Base-by-base conservation (phyloP, 2,329 filamentous ascomycete genomes). In the Aspergillus sp. region DNA sequence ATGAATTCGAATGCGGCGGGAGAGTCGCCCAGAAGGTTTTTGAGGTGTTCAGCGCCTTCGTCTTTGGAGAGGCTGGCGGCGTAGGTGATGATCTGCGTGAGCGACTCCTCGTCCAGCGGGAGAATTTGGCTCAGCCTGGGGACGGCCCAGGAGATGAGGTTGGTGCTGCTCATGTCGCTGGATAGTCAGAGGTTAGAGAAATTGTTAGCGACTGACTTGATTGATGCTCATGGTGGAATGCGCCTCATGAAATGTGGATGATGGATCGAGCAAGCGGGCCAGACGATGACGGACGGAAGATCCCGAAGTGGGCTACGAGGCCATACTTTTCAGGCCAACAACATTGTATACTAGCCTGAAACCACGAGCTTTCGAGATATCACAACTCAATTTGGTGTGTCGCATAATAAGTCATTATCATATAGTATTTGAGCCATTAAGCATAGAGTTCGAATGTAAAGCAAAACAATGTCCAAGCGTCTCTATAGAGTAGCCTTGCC, bases 21-120 rank as follows among this genome's bases (percentile, higher is more conserved):
- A 6, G 91, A 92, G 74, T 96, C 92, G 53, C 94, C 95, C 0
- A 99, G 85, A 56, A 99, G 81, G 71, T 95, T 92, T 74, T 88
- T 90, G 63, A 99, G 89, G 76, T 98, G 92, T 45, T 92, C 88
- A 54, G 87, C 92, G 13, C 91, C 91, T 65, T 89, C 90, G 55
- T 87, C 79, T 71, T 90, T 92, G 7, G 92, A 87, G 8, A 98
- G 83, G 0, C 88, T 89, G 38, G 86, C 81, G 2, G 91, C 88
- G 74, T 97, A 97, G 51, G 91, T 87, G 66, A 98, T 82, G 47
- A 97, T 85, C 72, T 98, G 91, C 71, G 88, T 86, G 32, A 98
- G 82, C 43, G 94, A 92, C 12, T 91, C 88, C 38, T 96, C 88
- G 38, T 96, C 92, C 10, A 98, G 82, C 7, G 92, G 92, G 1